A percentile compares a stretch with the other conserved stretches of the same genome.
phyloP scores from a whole-genome alignment of 495 filamentous ascomycete species.

The Penicillium coffeae region DNA sequence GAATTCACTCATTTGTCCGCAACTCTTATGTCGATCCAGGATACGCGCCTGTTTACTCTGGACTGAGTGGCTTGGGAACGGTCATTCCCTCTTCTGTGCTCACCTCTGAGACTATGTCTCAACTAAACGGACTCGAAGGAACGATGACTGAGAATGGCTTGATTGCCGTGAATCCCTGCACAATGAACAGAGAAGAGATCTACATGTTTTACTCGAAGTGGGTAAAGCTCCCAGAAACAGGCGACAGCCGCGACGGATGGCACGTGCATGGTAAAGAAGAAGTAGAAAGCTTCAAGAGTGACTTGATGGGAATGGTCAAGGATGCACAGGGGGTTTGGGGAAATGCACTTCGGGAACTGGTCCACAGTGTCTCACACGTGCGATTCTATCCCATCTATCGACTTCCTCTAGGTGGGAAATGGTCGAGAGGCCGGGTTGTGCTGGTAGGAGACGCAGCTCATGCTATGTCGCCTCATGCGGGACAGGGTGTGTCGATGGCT shows the following conservation, averaged over 20 bases:
- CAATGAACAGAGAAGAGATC: constrained; percentile 20
- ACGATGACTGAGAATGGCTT: constrained; percentile 46
- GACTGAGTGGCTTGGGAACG: constrained; percentile 39
- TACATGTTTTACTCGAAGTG: constrained; percentile 29
- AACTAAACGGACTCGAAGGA: constrained; percentile 32
- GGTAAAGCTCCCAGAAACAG: constrained; percentile 21
- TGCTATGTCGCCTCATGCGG: constrained; percentile 43
- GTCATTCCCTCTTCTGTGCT: constrained; percentile 29
- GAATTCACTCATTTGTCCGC: constrained; percentile 45
- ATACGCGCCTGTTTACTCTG: constrained; percentile 27
- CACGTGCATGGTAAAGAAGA: constrained; percentile 34
- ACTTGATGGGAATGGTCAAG: constrained; percentile 21
- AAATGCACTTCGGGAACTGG: constrained; percentile 35
- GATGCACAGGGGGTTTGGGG: constrained; percentile 40
- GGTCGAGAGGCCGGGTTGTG: constrained; percentile 34
- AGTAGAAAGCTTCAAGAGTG: constrained; percentile 34
- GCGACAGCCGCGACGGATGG: constrained; percentile 38
- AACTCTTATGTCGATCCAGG: constrained; percentile 24
- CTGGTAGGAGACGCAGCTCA: constrained; percentile 43
- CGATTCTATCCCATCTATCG: constrained; percentile 50
- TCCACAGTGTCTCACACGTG: constrained; percentile 34
- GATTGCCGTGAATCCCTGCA: constrained; percentile 41
- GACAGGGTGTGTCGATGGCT: constrained; percentile 45
- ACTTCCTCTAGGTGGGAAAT: constrained; percentile 39
- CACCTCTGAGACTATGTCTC: constrained; percentile 1